A percentile compares a stretch with the other conserved stretches of the same genome.
Conservation (phyloP, 2,329 filamentous ascomycete species). For the Drechslerella dactyloides region DNA sequence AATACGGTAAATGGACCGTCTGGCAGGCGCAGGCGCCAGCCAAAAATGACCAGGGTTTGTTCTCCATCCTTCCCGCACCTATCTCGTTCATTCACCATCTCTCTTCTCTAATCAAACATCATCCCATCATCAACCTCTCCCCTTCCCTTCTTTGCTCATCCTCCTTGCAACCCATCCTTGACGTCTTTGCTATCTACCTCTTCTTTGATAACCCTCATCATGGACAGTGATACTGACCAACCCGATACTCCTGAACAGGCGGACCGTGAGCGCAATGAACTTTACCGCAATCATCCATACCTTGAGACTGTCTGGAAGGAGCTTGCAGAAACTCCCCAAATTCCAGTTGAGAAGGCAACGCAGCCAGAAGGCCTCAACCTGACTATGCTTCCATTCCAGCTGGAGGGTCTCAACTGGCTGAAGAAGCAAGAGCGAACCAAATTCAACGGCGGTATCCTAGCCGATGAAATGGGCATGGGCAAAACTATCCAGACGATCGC, state of each 20-base stretch:
- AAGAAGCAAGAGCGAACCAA: constrained; percentile 80
- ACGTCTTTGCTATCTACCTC: no score
- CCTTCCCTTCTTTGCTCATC: constrained; percentile 27
- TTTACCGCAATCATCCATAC: constrained; percentile 78
- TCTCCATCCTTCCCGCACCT: constrained; percentile 10
- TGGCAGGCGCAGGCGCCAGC: constrained; percentile 9
- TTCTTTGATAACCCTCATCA: constrained; percentile 40
- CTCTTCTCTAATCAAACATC: background rate
- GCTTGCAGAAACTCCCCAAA: constrained; percentile 70
- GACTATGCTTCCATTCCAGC: constrained; percentile 87
- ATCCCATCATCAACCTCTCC: constrained; percentile 7
- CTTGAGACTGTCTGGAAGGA: constrained; percentile 85
- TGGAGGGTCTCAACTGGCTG: constrained; percentile 96
- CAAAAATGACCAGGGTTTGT: constrained; percentile 52
- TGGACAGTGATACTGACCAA: constrained; percentile 53
- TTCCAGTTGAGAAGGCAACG: constrained; percentile 69
- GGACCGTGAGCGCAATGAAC: constrained; percentile 67
- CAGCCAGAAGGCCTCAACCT: constrained; percentile 81
- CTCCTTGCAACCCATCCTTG: constrained; percentile 49
- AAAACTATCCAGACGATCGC: constrained; percentile 99
- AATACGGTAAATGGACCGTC: background rate
- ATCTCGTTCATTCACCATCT: background rate
- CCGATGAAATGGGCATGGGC: constrained; percentile 98
- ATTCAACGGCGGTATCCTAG: constrained; percentile 87
- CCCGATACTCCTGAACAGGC: constrained; percentile 55